Base-by-base conservation (phyloP, 179 eudicot species). In the Beta corolliflora region DNA sequence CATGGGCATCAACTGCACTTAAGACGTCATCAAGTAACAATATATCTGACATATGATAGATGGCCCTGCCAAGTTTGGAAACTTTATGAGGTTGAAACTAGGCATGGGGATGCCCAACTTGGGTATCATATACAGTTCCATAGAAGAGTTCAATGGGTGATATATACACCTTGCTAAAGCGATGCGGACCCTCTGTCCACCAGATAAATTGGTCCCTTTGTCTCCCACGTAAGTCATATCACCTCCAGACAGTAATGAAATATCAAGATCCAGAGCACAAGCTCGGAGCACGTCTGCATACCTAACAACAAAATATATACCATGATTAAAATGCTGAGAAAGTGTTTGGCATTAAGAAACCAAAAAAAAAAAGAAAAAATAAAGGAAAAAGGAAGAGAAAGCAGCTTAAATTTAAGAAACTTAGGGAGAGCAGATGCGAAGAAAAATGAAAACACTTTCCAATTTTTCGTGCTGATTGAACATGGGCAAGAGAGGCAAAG, bases 1-100 rank as follows among this genome's bases (percentile, higher is more conserved):
- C 99, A 86, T 95, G 98, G 23, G 97, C 90, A 86, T 95, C 98
- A 82, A 95, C 97, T 58, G 99, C 97, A 90, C 98, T 93, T 71
- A 95, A 91, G 77, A 94, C 92, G 73, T 95, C 99, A 88, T 95
- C 99, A 31, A 95, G 95, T 90, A 95, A 76, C 81, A 84, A 84
- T 86, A 88, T 85, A 63, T 94, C 95, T 2, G 98, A 84, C 48
- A 86, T 90, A 77, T 84, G 82, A 80, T 95, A 95, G 68, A 95
- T 81, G 86, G 99, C 99, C 93, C 99, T 95, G 92, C 81, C 78
- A 83, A 84, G 63, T 21, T 66, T 69, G 45, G 9, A 9, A 78
- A 41, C 21, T 73, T 73, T 65, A 36, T 19, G 79, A 70, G 54
- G 23, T 29, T 48, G 29, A 69, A 60, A 76, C 58, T 21, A 53